Percentiles rank a stretch among this genome's conserved stretches.
Evolutionary conservation across 306 rosid genomes (phyloP).

Genomic region (Rosa chinensis): DNA sequence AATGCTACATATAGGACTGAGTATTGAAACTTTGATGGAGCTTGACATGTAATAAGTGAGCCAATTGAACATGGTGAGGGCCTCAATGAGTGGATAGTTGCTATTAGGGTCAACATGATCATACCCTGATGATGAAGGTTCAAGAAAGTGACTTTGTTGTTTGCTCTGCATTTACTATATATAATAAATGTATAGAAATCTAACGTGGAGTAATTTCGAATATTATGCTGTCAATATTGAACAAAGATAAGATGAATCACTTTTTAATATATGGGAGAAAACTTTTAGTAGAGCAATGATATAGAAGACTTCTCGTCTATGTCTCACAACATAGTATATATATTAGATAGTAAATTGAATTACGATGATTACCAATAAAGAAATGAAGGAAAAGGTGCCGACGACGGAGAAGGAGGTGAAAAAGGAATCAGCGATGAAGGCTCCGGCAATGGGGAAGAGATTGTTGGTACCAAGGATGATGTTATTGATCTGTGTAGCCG

Average conservation of each 20-base stretch:
- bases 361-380: conserved; percentile 35
- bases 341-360: background rate
- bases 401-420: conserved; percentile 35
- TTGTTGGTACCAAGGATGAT: conserved; percentile 31
- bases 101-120: conserved; percentile 29
- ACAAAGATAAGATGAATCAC: too few species aligned
- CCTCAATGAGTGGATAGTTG: conserved; percentile 26
- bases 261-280: too few species aligned
- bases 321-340: background rate
- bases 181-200: too few species aligned
- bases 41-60: conserved; percentile 14
- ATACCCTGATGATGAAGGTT: conserved; percentile 30
- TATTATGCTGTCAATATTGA: too few species aligned
- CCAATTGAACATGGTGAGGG: conserved; percentile 26
- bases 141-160: background rate
- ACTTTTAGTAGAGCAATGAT: too few species aligned
- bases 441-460: conserved; percentile 38
- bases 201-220: too few species aligned
- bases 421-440: conserved; percentile 41
- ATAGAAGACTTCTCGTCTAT: too few species aligned
- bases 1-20: conserved; percentile 29
- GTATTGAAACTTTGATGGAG: conserved; percentile 37
- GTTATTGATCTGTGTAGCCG: conserved; percentile 42
- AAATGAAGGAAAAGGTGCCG: conserved; percentile 27
- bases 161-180: too few species aligned